Evolutionary conservation across 495 filamentous ascomycete genomes (phyloP).

Genomic region (Xylaria acuta): DNA sequence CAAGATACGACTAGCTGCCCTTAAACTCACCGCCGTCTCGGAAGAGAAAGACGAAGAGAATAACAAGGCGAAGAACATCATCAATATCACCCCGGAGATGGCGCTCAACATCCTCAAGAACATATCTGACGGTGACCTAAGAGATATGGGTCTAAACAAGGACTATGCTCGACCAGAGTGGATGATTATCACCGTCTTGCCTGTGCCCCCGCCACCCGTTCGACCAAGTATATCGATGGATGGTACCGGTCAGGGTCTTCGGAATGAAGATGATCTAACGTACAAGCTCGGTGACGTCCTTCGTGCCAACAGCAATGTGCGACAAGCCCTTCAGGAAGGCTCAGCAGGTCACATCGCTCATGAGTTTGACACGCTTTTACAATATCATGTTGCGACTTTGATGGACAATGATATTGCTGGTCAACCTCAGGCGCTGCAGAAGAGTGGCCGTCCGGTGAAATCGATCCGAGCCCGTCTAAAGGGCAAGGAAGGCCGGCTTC

Average conservation of each 20-base stretch:
- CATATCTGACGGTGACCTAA: constrained; percentile 79
- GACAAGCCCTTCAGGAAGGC: constrained; percentile 84
- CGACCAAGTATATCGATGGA: constrained; percentile 95
- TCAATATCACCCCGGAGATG: constrained; percentile 78
- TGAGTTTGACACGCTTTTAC: constrained; percentile 90
- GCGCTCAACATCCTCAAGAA: constrained; percentile 84
- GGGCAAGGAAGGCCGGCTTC: constrained; percentile 96
- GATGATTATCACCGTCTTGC: constrained; percentile 96
- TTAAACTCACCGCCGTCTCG: constrained; percentile 70
- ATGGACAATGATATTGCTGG: constrained; percentile 99
- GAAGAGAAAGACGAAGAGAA: constrained; percentile 71
- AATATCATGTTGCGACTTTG: constrained; percentile 97
- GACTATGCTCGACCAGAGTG: constrained; percentile 96
- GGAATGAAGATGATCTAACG: constrained; percentile 97
- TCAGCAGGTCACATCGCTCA: constrained; percentile 85
- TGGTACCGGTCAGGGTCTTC: constrained; percentile 81
- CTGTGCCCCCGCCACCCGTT: constrained; percentile 93
- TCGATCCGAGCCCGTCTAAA: constrained; percentile 95
- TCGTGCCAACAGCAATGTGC: constrained; percentile 93
- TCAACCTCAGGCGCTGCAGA: constrained; percentile 93
- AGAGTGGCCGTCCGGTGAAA: constrained; percentile 94
- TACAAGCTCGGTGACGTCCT: constrained; percentile 99
- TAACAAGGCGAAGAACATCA: constrained; percentile 83
- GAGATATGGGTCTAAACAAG: constrained; percentile 86
- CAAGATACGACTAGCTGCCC: constrained; percentile 80